Conservation (phyloP, 441 rosid species). For the Euphorbia schlechtendalii region DNA sequence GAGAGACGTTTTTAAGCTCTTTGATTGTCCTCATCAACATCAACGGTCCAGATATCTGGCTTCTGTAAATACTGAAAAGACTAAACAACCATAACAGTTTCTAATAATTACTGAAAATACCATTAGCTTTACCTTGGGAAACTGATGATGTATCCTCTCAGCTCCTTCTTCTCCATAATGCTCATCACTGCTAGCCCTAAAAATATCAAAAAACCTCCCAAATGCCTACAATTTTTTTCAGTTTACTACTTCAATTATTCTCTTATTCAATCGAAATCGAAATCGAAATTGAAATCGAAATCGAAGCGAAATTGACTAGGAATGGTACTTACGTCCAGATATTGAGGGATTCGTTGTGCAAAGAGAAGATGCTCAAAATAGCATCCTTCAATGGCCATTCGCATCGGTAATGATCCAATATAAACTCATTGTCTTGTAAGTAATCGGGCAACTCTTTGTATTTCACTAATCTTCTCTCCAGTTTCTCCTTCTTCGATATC, state of each 20-base stretch:
- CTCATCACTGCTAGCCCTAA: constrained; percentile 51
- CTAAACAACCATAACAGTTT: not conserved
- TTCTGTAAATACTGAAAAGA: constrained; percentile 19
- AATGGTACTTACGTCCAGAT: constrained; percentile 67
- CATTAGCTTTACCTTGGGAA: constrained; percentile 27
- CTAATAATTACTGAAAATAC: constrained; percentile 3
- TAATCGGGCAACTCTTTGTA: constrained; percentile 70
- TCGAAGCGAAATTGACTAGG: too few relatives aligned
- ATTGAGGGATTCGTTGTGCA: constrained; percentile 91
- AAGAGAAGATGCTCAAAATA: constrained; percentile 54
- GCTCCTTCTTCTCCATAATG: constrained; percentile 44
- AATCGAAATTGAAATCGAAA: not conserved
- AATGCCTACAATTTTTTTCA: constrained; percentile 39
- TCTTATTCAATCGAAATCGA: too few relatives aligned
- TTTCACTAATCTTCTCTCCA: constrained; percentile 43
- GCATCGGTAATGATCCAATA: constrained; percentile 71
- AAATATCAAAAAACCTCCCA: constrained; percentile 63
- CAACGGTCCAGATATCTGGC: constrained; percentile 38
- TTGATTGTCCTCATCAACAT: constrained; percentile 22
- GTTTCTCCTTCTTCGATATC: constrained; percentile 10
- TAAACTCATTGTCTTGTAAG: constrained; percentile 75
- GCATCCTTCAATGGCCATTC: constrained; percentile 81
- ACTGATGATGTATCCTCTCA: constrained; percentile 35
- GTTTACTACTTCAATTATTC: not conserved
- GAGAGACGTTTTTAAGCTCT: constrained; percentile 24